Conservation (phyloP, 257 asterid species). For the Forsythia viridissima region DNA sequence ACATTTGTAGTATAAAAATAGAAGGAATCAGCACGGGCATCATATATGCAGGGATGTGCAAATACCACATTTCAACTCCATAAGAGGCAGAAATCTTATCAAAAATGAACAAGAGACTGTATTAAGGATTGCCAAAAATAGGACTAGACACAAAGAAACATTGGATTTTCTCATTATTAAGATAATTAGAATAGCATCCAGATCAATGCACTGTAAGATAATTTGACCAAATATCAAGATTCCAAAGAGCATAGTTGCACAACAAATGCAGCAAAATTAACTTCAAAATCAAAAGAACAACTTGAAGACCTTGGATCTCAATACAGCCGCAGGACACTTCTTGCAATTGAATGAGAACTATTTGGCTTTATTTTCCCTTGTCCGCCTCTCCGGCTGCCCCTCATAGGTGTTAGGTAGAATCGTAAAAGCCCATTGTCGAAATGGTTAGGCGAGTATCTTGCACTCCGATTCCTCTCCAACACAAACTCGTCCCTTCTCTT, state of each 20-base stretch:
- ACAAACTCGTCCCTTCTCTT: conserved; percentile 60
- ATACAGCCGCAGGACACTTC: conserved; percentile 65
- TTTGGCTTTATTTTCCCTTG: conserved; percentile 59
- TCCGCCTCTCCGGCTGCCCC: conserved; percentile 66
- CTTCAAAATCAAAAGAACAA: conserved; percentile 29
- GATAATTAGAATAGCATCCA: conserved; percentile 33
- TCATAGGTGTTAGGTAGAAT: conserved; percentile 76
- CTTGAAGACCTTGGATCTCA: conserved; percentile 45
- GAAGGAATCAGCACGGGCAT: background rate
- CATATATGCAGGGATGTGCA: background rate
- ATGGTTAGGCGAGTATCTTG: conserved; percentile 67
- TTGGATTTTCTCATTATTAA: conserved; percentile 41
- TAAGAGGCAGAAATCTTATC: background rate
- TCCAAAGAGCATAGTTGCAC: conserved; percentile 32
- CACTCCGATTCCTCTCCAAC: conserved; percentile 83
- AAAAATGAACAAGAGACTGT: background rate
- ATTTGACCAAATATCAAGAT: conserved; percentile 32
- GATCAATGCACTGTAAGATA: conserved; percentile 26
- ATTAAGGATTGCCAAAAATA: background rate
- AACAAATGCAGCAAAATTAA: conserved; percentile 41
- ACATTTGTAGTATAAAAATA: background rate
- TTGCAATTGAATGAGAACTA: conserved; percentile 62
- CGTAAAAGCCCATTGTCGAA: conserved; percentile 77
- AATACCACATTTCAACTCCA: background rate
- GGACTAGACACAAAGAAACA: conserved; percentile 1